phyloP scores from a whole-genome alignment of 2,329 filamentous ascomycete species.

The Hypocrella siamensis region DNA sequence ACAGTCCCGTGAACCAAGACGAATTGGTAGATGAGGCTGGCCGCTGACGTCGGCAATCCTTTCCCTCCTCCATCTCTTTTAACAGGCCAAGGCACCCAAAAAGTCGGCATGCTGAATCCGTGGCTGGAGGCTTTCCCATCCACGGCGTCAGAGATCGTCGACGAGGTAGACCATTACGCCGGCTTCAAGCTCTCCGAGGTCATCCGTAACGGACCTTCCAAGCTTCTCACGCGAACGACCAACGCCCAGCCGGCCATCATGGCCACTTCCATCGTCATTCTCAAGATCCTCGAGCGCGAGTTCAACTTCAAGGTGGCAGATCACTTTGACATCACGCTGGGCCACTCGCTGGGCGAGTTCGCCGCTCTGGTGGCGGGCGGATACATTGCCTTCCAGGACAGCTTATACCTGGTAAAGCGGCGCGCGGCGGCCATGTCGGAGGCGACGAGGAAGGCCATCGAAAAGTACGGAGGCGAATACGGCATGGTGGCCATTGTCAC shows the following conservation, averaged over 20 bases:
- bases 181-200: slow-evolving; percentile 60
- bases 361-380: slow-evolving; percentile 76
- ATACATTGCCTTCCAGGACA: slow-evolving; percentile 63
- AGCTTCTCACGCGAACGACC: slow-evolving; percentile 61
- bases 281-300: slow-evolving; percentile 72
- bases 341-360: slow-evolving; percentile 88
- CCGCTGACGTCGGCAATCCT: not conserved
- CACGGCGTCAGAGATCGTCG: slow-evolving; percentile 59
- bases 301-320: slow-evolving; percentile 61
- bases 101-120: slow-evolving; percentile 71
- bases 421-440: slow-evolving; percentile 73
- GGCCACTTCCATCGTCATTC: slow-evolving; percentile 80
- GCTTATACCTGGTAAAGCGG: slow-evolving; percentile 58
- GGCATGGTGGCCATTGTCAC: slow-evolving; percentile 92
- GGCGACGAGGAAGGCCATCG: slow-evolving; percentile 51
- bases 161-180: slow-evolving; percentile 71
- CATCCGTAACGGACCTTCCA: slow-evolving; percentile 68
- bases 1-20: too few species aligned
- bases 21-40: too few species aligned
- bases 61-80: not conserved
- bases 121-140: slow-evolving; percentile 78
- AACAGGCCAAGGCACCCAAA: slow-evolving; percentile 73
- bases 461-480: slow-evolving; percentile 61
- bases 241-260: slow-evolving; percentile 94
- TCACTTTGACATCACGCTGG: slow-evolving; percentile 67